A percentile compares a stretch with the other conserved stretches of the same genome.
Conservation (phyloP, 441 rosid species). For the Euphorbia celastroides region DNA sequence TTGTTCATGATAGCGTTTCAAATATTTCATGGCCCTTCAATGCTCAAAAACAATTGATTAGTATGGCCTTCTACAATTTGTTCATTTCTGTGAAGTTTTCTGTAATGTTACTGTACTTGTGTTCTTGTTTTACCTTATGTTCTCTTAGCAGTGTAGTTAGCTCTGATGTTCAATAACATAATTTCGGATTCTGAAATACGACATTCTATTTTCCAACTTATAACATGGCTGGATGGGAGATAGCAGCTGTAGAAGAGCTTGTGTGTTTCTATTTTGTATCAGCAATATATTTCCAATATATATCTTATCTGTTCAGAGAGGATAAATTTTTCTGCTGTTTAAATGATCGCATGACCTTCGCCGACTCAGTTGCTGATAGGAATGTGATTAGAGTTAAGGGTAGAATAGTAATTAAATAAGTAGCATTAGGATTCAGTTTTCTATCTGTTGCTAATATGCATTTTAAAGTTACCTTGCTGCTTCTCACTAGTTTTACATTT, state of each 20-base stretch:
- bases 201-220: neutral
- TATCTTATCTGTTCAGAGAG: slow-evolving; percentile 1
- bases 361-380: neutral
- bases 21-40: neutral
- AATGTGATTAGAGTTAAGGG: too few relatives aligned
- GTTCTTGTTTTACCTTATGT: neutral
- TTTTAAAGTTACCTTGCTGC: neutral
- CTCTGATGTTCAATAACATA: neutral
- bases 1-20: neutral
- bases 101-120: neutral
- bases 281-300: neutral
- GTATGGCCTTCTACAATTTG: neutral
- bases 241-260: neutral
- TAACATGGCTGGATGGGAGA: neutral
- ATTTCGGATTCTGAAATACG: neutral
- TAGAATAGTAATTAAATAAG: too few relatives aligned
- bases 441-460: too few relatives aligned
- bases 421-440: too few relatives aligned
- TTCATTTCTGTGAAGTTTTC: neutral
- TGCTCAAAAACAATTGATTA: neutral
- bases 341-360: neutral
- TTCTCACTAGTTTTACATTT: neutral
- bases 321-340: neutral
- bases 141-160: neutral
- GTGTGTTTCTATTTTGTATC: neutral